Base-by-base conservation (phyloP, 139 green algal species). In the Chlorella sp. region DNA sequence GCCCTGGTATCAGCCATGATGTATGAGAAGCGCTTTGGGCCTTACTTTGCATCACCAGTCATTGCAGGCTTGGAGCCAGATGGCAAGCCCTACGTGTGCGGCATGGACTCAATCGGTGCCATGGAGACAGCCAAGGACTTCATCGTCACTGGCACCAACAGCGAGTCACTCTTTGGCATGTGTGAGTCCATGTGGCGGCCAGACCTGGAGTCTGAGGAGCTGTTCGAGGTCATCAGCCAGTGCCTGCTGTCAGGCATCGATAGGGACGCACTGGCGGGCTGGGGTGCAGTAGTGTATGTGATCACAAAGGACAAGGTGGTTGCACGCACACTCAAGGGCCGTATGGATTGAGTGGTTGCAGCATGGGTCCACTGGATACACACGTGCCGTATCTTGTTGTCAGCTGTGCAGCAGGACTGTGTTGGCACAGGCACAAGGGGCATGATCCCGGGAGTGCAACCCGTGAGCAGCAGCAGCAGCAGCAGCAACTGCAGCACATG, bases 11-110 rank as follows among this genome's bases (percentile, higher is more conserved):
- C 91, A 2, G 87, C 89, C 35, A 93, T 90, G 61, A 79, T 99
- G n/a, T 99, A 99, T 77, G 93, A 98, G 86, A 93, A 94, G 63
- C 83, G 94, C 65, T 98, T 98, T 78, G 92, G 92, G 17, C 92
- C 96, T 27, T 99, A 99, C 85, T 99, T 98, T 73, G 80, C 77
- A 6, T 87, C 91, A 49, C 96, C 96, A 24, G 91, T 99, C 6
- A 93, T 99, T 59, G 95, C 92, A 6, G 96, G 96, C 0, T 75
- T 99, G 65, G 90, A 99, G 63, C 62, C 83, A 1, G 92, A 97
- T 66, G 87, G 85, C 61, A 94, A 79, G 36, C 93, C 95, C 5
- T 99, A 94, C 85, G 82, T 99, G 35, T 93, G 82, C 50, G 92
- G 93, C 59, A 99, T 96, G 90, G 95, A 99, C 84, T 88, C 89